Evolutionary conservation across 2,329 filamentous ascomycete genomes (phyloP).

Genomic region (Colletotrichum limetticola): DNA sequence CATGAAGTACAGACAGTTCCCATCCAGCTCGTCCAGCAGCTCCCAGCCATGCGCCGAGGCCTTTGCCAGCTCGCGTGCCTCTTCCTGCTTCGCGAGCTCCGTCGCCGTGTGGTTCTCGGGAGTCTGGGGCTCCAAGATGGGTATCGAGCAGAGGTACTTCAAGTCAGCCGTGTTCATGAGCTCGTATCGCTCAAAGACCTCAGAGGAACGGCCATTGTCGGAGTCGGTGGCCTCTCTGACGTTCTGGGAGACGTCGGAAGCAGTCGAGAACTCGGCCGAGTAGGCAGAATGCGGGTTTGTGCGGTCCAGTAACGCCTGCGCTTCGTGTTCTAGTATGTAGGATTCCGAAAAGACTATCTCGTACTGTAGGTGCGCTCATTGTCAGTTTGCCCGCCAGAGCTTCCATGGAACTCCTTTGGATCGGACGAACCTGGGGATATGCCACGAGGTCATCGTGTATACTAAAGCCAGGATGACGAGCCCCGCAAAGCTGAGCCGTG

Average conservation of each 20-base stretch:
- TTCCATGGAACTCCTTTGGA: background rate
- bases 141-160: constrained; percentile 87
- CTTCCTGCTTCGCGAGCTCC: constrained; percentile 75
- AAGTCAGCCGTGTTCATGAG: constrained; percentile 76
- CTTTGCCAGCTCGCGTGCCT: constrained; percentile 81
- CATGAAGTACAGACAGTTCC: constrained; percentile 81
- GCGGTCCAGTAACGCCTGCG: constrained; percentile 67
- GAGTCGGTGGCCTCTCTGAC: constrained; percentile 48
- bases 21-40: constrained; percentile 80
- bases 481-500: constrained; percentile 55
- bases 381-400: background rate
- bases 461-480: constrained; percentile 74
- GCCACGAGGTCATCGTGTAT: constrained; percentile 90
- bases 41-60: constrained; percentile 84
- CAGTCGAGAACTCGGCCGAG: constrained; percentile 52
- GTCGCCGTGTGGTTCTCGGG: constrained; percentile 74
- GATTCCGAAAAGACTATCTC: constrained; percentile 81
- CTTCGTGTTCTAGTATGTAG: constrained; percentile 78
- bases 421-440: constrained; percentile 78
- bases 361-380: constrained; percentile 64
- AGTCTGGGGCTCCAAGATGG: constrained; percentile 69
- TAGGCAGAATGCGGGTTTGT: constrained; percentile 48
- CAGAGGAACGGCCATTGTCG: constrained; percentile 40
- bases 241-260: constrained; percentile 51
- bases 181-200: constrained; percentile 70